phyloP scores from a whole-genome alignment of 768 basidiomycete genomes.

The Pulveroboletus sp. region DNA sequence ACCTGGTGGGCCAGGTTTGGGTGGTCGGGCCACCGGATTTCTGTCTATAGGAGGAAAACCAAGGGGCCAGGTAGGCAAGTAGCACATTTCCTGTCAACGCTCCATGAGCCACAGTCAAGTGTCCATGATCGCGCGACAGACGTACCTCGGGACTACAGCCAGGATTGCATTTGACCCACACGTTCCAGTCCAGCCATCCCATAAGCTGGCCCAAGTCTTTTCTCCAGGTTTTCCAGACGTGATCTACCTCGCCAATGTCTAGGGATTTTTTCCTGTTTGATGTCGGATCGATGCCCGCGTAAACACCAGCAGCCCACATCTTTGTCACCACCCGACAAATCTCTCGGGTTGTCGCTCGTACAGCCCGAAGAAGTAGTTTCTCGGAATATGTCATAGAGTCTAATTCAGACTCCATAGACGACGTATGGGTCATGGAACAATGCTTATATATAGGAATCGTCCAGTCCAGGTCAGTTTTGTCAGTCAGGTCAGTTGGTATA shows the following conservation, averaged over 20 bases:
- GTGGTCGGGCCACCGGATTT: neutral
- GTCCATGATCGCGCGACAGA: neutral
- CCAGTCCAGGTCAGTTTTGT: constrained; percentile 20
- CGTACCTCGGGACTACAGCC: constrained; percentile 44
- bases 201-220: constrained; percentile 36
- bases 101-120: neutral
- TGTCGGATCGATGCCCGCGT: constrained; percentile 14
- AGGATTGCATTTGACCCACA: constrained; percentile 47
- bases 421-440: constrained; percentile 30
- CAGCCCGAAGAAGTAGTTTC: constrained; percentile 20
- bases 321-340: constrained; percentile 44
- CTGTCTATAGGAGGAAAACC: constrained; percentile 3
- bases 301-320: constrained; percentile 44
- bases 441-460: constrained; percentile 26
- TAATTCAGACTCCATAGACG: neutral
- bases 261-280: constrained; percentile 4
- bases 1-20: neutral
- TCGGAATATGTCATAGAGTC: constrained; percentile 28
- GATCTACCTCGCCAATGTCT: constrained; percentile 1
- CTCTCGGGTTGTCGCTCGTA: constrained; percentile 38
- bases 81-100: constrained; percentile 23
- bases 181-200: constrained; percentile 50
- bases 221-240: constrained; percentile 32
- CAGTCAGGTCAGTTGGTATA: neutral
- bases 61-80: constrained; percentile 24